Evolutionary conservation across 1,139 yeast genomes (phyloP).

Genomic region (Citeromyces hawaiiensis): DNA sequence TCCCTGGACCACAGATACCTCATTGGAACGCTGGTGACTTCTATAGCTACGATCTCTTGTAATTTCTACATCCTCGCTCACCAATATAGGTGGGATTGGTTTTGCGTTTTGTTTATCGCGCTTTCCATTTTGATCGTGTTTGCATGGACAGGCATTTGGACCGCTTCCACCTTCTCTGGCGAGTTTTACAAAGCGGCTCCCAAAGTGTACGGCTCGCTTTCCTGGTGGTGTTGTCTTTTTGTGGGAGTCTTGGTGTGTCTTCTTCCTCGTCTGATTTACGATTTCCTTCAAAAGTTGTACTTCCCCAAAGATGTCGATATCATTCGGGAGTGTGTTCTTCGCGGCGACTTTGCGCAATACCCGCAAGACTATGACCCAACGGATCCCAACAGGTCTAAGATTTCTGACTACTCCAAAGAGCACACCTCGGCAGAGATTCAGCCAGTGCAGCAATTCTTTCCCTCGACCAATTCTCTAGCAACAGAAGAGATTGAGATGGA

Average conservation of each 20-base stretch:
- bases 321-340: constrained; percentile 32
- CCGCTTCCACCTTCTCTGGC: constrained; percentile 23
- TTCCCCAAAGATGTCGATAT: constrained; percentile 41
- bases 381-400: constrained; percentile 28
- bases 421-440: constrained; percentile 16
- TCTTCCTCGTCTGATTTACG: constrained; percentile 38
- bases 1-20: constrained; percentile 43
- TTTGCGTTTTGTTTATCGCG: constrained; percentile 31
- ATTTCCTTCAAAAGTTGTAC: constrained; percentile 31
- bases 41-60: constrained; percentile 38
- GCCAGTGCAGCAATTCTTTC: constrained; percentile 7
- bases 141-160: constrained; percentile 55
- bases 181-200: constrained; percentile 47
- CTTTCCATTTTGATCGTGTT: constrained; percentile 38
- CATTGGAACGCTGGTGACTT: constrained; percentile 37
- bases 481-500: constrained; percentile 41
- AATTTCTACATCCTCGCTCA: constrained; percentile 38
- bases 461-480: constrained; percentile 16
- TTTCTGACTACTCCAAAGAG: constrained; percentile 36
- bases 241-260: constrained; percentile 32
- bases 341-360: constrained; percentile 31
- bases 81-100: constrained; percentile 53
- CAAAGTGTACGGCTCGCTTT: constrained; percentile 35
- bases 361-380: constrained; percentile 47
- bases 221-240: constrained; percentile 38